Base-by-base conservation (phyloP, 2,329 filamentous ascomycete species). In the Pseudogymnoascus sp. region DNA sequence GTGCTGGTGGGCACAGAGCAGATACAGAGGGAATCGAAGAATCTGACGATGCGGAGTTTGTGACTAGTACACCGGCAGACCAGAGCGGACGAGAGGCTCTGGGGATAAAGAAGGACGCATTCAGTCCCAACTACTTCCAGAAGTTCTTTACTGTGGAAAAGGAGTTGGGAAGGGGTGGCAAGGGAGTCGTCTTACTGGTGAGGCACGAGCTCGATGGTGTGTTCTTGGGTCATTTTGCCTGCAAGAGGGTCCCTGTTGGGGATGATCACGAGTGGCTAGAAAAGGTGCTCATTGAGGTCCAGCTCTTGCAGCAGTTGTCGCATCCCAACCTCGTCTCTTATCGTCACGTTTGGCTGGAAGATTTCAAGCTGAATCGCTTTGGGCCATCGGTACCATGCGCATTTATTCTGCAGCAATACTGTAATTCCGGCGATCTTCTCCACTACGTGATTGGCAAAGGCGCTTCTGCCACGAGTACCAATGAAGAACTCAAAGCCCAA, bases 341-440 rank as follows among this genome's bases (percentile, higher is more conserved):
- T 73, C 88, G 93, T 6, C 94, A 97, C 75, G 94, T 96, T 33
- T 99, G 94, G 94, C 81, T 99, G 14, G 93, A 99, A 73, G 89
- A 97, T 72, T 87, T 88, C 60, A 85, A 88, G 67, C 84, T 96
- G 59, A 93, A 84, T 65, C 87, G 84, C 1, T 99, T 99, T 72
- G 89, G 92, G 0, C 94, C 95, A 0, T 91, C 86, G 60, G 92
- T 99, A 1, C 92, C 92, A 9, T 97, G 93, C 69, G 92, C 93
- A 4, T 99, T 96, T 72, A 99, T 99, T 62, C 81, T 99, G 6
- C 94, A 99, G 72, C 92, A 99, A 71, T 99, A 96, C 70, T 99
- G 95, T 77, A 97, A 99, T 71, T 82, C 87, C 1, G 94, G 94
- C 14, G 94, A 99, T 71, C 79, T 99, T 16, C 87, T 96, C 63